Percentiles rank a stretch among this genome's conserved stretches.
phyloP scores from a whole-genome alignment of 768 basidiomycete species.

The Phaeotremella skinneri region DNA sequence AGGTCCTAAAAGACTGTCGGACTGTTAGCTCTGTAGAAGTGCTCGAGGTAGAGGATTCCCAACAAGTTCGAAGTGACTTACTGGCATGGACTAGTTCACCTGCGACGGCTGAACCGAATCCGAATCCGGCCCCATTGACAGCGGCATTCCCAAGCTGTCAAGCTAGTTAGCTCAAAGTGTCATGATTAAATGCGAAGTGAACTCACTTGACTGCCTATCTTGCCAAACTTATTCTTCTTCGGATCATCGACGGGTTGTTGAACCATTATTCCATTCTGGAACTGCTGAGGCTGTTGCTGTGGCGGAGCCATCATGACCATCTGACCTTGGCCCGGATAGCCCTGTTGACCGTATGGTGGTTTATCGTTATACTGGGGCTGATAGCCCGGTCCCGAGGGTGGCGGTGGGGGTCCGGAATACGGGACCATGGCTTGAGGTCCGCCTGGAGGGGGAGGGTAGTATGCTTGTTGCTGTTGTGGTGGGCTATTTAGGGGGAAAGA shows the following conservation, averaged over 20 bases:
- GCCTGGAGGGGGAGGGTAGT: conserved; percentile 18
- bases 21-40: neutral
- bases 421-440: conserved; percentile 25
- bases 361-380: conserved; percentile 13
- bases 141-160: conserved; percentile 28
- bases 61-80: conserved; percentile 9
- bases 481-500: neutral
- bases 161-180: neutral
- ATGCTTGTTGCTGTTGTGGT: conserved; percentile 7
- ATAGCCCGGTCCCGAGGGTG: neutral
- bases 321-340: conserved; percentile 13
- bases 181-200: neutral
- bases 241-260: conserved; percentile 18
- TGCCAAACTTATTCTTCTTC: conserved; percentile 36
- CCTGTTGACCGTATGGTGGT: conserved; percentile 19
- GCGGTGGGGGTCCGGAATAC: conserved; percentile 4
- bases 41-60: neutral
- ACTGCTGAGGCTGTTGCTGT: conserved; percentile 8
- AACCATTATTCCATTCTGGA: conserved; percentile 12
- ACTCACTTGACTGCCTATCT: conserved; percentile 37
- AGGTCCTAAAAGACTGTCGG: neutral
- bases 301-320: conserved; percentile 18
- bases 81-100: conserved; percentile 25
- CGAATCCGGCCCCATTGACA: conserved; percentile 34
- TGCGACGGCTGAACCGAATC: conserved; percentile 31